phyloP scores from a whole-genome alignment of 2,329 filamentous ascomycete genomes.

The Annulohypoxylon truncatum region DNA sequence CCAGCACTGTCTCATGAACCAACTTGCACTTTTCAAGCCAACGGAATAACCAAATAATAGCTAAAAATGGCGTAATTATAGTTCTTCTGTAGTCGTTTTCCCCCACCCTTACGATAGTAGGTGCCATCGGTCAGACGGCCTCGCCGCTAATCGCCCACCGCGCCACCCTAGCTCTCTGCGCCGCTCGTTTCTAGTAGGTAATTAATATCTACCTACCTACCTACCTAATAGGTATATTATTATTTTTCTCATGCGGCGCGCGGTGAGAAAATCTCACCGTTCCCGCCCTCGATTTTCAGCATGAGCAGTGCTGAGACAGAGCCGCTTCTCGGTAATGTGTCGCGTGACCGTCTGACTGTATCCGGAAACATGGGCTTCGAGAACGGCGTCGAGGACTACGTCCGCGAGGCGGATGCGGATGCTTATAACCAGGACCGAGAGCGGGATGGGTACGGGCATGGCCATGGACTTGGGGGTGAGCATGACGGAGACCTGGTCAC shows the following conservation, averaged over 20 bases:
- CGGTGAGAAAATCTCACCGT: background rate
- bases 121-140: conserved; percentile 14
- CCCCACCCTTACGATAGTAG: too few species aligned
- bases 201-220: too few species aligned
- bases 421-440: conserved; percentile 44
- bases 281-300: background rate
- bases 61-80: conserved; percentile 27
- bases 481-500: conserved; percentile 59
- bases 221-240: background rate
- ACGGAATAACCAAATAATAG: conserved; percentile 20
- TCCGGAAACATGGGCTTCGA: conserved; percentile 24
- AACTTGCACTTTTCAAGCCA: background rate
- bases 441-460: conserved; percentile 34
- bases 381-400: conserved; percentile 15
- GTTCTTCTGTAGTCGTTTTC: too few species aligned
- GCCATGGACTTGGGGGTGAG: too few species aligned
- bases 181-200: background rate
- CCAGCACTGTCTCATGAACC: background rate
- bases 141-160: conserved; percentile 1
- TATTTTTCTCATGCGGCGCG: background rate
- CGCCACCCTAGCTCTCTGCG: background rate
- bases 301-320: conserved; percentile 31
- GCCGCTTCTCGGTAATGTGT: conserved; percentile 29
- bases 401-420: conserved; percentile 7
- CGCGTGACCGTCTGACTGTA: conserved; percentile 12